phyloP scores from a whole-genome alignment of 352 stramenopile genomes.

The Pythium monospermum region DNA sequence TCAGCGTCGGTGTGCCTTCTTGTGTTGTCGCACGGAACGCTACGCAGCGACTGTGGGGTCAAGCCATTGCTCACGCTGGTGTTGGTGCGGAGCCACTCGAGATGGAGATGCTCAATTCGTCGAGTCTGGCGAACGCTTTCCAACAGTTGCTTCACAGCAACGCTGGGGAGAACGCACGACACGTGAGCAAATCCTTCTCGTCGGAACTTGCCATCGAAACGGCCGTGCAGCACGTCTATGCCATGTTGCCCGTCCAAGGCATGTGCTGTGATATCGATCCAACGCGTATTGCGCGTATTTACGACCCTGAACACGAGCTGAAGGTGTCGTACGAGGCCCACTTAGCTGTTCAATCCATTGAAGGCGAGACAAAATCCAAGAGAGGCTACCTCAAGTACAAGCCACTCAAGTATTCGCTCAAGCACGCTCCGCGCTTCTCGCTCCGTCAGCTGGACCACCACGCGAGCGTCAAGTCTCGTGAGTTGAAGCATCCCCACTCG shows the following conservation, averaged over 20 bases:
- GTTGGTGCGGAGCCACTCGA: slow-evolving; percentile 35
- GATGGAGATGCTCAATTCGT: slow-evolving; percentile 26
- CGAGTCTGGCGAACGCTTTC: slow-evolving; percentile 42
- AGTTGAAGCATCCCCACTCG: slow-evolving; percentile 3
- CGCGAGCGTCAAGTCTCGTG: not conserved
- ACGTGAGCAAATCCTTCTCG: slow-evolving; percentile 36
- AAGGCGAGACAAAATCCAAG: not conserved
- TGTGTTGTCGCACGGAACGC: slow-evolving; percentile 42
- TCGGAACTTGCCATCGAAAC: slow-evolving; percentile 34
- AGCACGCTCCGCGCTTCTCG: slow-evolving; percentile 42
- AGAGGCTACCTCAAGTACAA: slow-evolving; percentile 63
- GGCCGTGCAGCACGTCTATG: slow-evolving; percentile 56
- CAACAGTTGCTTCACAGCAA: slow-evolving; percentile 29
- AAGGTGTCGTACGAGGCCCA: slow-evolving; percentile 76
- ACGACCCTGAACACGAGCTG: slow-evolving; percentile 49
- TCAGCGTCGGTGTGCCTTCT: slow-evolving; percentile 37
- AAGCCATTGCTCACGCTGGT: slow-evolving; percentile 38
- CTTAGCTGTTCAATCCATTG: slow-evolving; percentile 49
- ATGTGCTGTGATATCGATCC: slow-evolving; percentile 77
- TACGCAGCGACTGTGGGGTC: slow-evolving; percentile 47
- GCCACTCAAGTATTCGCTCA: slow-evolving; percentile 60
- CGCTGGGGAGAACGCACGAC: slow-evolving; percentile 32
- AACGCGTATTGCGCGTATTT: slow-evolving; percentile 55
- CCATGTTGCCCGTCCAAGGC: slow-evolving; percentile 45
- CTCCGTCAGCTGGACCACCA: slow-evolving; percentile 22